Evolutionary conservation across 345 rosid genomes (phyloP).

Genomic region (Cardamine chenopodiifolia): DNA sequence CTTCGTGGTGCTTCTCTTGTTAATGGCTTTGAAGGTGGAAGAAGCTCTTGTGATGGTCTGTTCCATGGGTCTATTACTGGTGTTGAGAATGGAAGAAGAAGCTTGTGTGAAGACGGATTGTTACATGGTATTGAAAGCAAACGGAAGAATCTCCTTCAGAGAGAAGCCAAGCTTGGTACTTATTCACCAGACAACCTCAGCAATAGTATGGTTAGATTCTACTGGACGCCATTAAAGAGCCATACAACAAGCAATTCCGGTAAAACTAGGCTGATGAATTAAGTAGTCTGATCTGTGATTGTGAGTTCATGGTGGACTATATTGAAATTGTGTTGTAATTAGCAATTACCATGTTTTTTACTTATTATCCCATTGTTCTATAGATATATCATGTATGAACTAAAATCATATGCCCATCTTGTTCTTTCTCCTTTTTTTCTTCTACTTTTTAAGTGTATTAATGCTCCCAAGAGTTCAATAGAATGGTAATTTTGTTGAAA

Average conservation of each 20-base stretch:
- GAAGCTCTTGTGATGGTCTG: constrained; percentile 48
- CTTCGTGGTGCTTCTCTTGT: constrained; percentile 54
- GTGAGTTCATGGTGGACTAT: constrained; percentile 16
- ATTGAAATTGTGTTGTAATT: constrained; percentile 36
- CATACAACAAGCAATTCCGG: constrained; percentile 60
- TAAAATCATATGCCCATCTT: constrained; percentile 19
- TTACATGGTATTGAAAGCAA: constrained; percentile 33
- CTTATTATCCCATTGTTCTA: constrained; percentile 32
- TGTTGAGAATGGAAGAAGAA: constrained; percentile 32
- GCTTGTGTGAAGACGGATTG: constrained; percentile 40
- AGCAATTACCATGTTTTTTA: constrained; percentile 38
- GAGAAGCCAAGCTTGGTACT: constrained; percentile 31
- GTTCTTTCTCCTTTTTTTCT: not conserved
- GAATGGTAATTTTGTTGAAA: constrained; percentile 14
- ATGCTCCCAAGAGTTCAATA: constrained; percentile 3
- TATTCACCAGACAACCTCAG: constrained; percentile 43
- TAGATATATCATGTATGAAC: constrained; percentile 37
- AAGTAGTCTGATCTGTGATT: constrained; percentile 36
- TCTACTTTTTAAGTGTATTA: not conserved
- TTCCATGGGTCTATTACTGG: constrained; percentile 43
- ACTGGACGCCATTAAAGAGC: constrained; percentile 66
- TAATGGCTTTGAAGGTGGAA: constrained; percentile 43
- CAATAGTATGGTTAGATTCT: constrained; percentile 67
- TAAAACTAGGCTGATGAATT: constrained; percentile 51
- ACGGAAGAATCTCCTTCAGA: constrained; percentile 13